Base-by-base conservation (phyloP, 2,329 filamentous ascomycete genomes). In the Phyllosticta citrichinensis region DNA sequence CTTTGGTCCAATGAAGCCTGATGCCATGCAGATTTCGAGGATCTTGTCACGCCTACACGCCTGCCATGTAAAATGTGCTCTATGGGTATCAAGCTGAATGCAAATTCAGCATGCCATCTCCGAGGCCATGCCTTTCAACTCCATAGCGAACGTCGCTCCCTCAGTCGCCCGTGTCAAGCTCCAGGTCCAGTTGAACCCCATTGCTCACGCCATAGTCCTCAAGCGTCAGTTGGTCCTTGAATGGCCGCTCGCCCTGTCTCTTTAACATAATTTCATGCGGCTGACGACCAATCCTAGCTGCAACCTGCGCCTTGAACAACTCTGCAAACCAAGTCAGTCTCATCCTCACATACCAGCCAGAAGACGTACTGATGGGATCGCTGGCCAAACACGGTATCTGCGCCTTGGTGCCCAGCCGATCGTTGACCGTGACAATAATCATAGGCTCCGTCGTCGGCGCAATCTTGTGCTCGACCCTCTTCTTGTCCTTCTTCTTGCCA, bases 161-260 rank as follows among this genome's bases (percentile, higher is more conserved):
- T 62, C 57, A 63, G 51, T 63, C 62, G 54, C 62, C 62, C 12
- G 62, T 63, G 54, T 63, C 62, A 25, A 63, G 60, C 52, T 63
- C 62, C 70, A 81, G 67, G 70, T 81, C 79, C 67, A 81, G 70
- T 69, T 80, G 79, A 70, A 96, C 91, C 10, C 93, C 93, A 75
- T 94, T 94, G 68, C 87, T 91, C 62, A 97, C 86, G n/a, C 89
- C 91, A 75, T 97, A 97, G 76, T 97, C 93, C 69, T 89, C 89
- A 67, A 97, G 74, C 35, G 86, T 92, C 63, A 97, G 81, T 67
- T 87, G 83, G 71, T 97, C 92, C 79, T 96, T 97, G 74, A 97
- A 97, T 24, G 93, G 92, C 65, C 92, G 78, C 76, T 97, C 91
- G 12, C 92, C 90, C 75, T 97, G 93, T 66, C 93, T 81, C 79